These are phyloP conservation scores for Thermomyces lanuginosus DNA, from an alignment of 2,329 filamentous ascomycete genomes.

Conservation along the genomic window DNA sequence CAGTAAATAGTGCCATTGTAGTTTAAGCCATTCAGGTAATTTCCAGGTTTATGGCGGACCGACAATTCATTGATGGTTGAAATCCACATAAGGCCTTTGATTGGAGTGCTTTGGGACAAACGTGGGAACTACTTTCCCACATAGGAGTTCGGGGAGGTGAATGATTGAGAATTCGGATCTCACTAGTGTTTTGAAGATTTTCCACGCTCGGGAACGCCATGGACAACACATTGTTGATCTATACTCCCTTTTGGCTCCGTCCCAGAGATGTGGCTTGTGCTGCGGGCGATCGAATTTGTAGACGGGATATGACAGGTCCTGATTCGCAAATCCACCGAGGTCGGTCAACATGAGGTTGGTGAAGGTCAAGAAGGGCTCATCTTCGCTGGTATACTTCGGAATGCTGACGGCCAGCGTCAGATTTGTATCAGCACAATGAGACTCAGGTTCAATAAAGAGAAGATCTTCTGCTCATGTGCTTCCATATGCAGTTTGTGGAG, in stretches of 20 bases:
- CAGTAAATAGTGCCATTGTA: too few species aligned
- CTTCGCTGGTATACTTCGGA: constrained; percentile 2
- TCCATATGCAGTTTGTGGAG: constrained; percentile 18
- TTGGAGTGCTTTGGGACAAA: too few species aligned
- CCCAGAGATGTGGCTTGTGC: constrained; percentile 4
- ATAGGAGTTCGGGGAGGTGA: constrained; percentile 13
- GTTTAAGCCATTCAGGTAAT: too few species aligned
- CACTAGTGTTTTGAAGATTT: constrained; percentile 8
- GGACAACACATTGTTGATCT: constrained; percentile 25
- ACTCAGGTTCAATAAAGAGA: constrained; percentile 32
- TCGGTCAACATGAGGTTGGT: constrained; percentile 23
- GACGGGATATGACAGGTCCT: constrained; percentile 20
- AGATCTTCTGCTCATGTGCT: constrained; percentile 33
- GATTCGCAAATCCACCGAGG: constrained; percentile 28
- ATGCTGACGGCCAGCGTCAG: constrained; percentile 27
- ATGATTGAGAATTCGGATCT: too few species aligned
- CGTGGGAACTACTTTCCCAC: constrained; percentile 21
- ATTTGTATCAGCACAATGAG: constrained; percentile 27
- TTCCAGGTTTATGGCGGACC: too few species aligned
- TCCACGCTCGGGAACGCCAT: constrained; percentile 29
- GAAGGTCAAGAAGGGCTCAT: not conserved
- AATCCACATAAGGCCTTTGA: too few species aligned
- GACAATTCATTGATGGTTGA: too few species aligned
- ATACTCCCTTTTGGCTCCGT: constrained; percentile 30
- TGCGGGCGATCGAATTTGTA: constrained; percentile 18